Percentiles rank a stretch among this genome's conserved stretches.
phyloP scores from a whole-genome alignment of 2,329 filamentous ascomycete genomes.

The Penicillium sp. region DNA sequence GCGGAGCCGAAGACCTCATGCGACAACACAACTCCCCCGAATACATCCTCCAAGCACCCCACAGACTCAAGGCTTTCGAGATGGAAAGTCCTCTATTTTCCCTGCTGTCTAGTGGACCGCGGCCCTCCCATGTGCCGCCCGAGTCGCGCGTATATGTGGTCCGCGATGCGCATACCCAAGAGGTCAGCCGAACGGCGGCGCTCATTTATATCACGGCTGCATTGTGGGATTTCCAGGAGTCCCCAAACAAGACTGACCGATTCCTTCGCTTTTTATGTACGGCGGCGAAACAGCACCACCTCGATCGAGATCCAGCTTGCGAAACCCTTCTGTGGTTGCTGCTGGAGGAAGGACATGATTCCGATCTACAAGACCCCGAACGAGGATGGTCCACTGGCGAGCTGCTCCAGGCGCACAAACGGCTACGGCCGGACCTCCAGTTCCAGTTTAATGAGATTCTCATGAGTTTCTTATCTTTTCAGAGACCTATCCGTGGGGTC shows the following conservation, averaged over 20 bases:
- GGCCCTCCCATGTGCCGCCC: conserved; percentile 38
- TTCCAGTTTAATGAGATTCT: conserved; percentile 44
- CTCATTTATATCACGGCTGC: conserved; percentile 43
- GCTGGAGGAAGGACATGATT: conserved; percentile 38
- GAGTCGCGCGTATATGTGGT: conserved; percentile 41
- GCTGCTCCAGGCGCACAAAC: conserved; percentile 37
- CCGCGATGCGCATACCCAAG: conserved; percentile 33
- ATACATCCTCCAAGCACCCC: conserved; percentile 32
- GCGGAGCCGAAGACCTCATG: conserved; percentile 38
- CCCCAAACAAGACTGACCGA: conserved; percentile 31
- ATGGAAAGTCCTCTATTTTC: conserved; percentile 42
- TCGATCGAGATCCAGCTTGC: conserved; percentile 38
- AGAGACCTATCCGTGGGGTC: conserved; percentile 33
- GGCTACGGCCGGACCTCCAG: conserved; percentile 38
- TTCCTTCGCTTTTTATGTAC: conserved; percentile 33
- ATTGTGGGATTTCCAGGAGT: conserved; percentile 38
- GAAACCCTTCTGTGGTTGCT: conserved; percentile 45
- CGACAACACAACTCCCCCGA: conserved; percentile 27
- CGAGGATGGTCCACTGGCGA: conserved; percentile 41
- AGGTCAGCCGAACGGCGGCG: conserved; percentile 38
- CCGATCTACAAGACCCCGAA: conserved; percentile 37
- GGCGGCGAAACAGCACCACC: conserved; percentile 31
- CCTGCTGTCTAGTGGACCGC: conserved; percentile 44
- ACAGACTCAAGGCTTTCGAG: conserved; percentile 34
- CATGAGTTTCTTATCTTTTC: conserved; percentile 39